phyloP scores from a whole-genome alignment of 352 stramenopile species.

The Phytopythium litorale region DNA sequence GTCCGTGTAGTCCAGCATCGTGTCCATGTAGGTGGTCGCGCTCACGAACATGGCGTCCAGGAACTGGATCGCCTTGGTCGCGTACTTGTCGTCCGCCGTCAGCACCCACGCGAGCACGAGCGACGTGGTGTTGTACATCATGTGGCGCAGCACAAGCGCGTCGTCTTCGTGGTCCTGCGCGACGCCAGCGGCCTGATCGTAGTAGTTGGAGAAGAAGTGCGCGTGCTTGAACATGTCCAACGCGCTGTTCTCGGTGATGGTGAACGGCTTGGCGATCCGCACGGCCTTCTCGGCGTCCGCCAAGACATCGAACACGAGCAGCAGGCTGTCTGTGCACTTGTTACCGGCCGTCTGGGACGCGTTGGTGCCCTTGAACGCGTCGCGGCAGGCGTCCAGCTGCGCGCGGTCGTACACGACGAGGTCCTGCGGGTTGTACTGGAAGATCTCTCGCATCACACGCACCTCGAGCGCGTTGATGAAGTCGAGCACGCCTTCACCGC shows the following conservation, averaged over 20 bases:
- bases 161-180: conserved; percentile 12
- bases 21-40: conserved; percentile 20
- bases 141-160: conserved; percentile 27
- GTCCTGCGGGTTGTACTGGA: conserved; percentile 15
- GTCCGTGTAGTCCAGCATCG: conserved; percentile 28
- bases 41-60: conserved; percentile 34
- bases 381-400: conserved; percentile 7
- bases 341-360: background rate
- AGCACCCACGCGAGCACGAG: conserved; percentile 33
- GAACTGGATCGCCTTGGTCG: conserved; percentile 20
- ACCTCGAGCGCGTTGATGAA: conserved; percentile 34
- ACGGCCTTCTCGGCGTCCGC: conserved; percentile 28
- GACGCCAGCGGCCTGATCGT: conserved; percentile 13
- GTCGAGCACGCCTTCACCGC: conserved; percentile 37
- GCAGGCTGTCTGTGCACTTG: background rate
- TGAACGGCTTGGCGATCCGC: conserved; percentile 17
- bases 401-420: conserved; percentile 30
- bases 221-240: conserved; percentile 13
- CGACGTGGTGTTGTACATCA: conserved; percentile 47
- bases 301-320: conserved; percentile 11
- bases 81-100: conserved; percentile 28
- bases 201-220: conserved; percentile 32
- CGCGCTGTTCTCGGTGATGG: conserved; percentile 17
- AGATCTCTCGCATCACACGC: conserved; percentile 35
- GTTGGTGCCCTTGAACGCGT: conserved; percentile 3